These are phyloP conservation scores for Avena atlantica DNA, from an alignment of 176 grass and related monocot genomes.

Conservation along the genomic window DNA sequence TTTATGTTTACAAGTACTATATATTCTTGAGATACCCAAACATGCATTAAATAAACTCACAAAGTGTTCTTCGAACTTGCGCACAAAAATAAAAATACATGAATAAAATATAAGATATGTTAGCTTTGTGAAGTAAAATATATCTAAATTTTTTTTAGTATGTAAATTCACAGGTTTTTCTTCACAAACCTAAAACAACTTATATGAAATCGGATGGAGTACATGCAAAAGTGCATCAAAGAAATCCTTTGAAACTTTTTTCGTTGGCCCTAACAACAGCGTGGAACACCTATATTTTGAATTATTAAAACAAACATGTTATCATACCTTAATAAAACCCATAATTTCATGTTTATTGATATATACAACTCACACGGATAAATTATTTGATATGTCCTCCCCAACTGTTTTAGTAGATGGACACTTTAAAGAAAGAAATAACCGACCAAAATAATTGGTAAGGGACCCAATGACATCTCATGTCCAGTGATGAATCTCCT, in stretches of 20 bases:
- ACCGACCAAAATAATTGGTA: constrained; percentile 19
- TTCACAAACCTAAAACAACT: too few species aligned
- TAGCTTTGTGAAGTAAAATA: too few species aligned
- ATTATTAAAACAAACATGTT: background rate
- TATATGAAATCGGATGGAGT: too few species aligned
- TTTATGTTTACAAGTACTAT: too few species aligned
- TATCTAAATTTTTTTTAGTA: too few species aligned
- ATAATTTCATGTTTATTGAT: background rate
- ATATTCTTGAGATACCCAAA: background rate
- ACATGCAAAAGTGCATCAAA: background rate
- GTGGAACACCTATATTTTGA: background rate
- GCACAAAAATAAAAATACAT: background rate
- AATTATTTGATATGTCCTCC: background rate
- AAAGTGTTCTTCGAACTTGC: background rate
- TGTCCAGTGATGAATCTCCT: constrained; percentile 19
- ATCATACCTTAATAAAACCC: background rate
- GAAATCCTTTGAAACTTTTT: background rate
- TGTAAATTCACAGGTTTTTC: too few species aligned
- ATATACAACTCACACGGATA: background rate
- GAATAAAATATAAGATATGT: too few species aligned
- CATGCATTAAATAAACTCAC: background rate
- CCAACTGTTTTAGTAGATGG: constrained; percentile 1
- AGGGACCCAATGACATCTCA: constrained; percentile 20
- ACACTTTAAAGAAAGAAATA: background rate
- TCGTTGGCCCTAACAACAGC: background rate